These are phyloP conservation scores for Berberis thunbergii DNA, from an alignment of 164 flowering plant species.

Conservation along the genomic window DNA sequence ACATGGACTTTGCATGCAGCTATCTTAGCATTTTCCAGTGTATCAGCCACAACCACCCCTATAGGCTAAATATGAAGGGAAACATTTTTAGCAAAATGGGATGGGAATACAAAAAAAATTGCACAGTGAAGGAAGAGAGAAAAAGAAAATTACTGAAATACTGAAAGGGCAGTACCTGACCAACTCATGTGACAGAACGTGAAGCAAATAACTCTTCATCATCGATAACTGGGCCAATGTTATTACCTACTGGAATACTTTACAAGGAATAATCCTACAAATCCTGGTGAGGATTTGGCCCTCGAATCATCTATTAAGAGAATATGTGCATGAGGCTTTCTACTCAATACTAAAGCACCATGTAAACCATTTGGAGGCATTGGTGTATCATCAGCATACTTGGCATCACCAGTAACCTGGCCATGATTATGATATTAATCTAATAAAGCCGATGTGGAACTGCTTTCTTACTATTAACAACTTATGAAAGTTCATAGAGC, in stretches of 20 bases:
- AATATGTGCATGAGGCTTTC: slow-evolving; percentile 7
- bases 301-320: slow-evolving; percentile 55
- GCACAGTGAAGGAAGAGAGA: background rate
- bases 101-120: background rate
- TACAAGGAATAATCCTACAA: slow-evolving; percentile 69
- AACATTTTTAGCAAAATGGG: background rate
- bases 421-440: background rate
- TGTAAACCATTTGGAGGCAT: slow-evolving; percentile 10
- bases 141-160: background rate
- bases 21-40: slow-evolving; percentile 80
- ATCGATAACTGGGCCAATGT: slow-evolving; percentile 52
- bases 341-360: slow-evolving; percentile 9
- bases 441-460: background rate
- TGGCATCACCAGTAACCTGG: slow-evolving; percentile 10
- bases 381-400: slow-evolving; percentile 7
- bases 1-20: slow-evolving; percentile 70
- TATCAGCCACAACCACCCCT: slow-evolving; percentile 91
- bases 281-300: slow-evolving; percentile 68
- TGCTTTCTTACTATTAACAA: too few species aligned
- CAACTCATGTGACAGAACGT: slow-evolving; percentile 79
- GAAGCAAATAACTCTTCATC: slow-evolving; percentile 93
- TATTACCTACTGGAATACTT: slow-evolving; percentile 68
- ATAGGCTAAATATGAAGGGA: slow-evolving; percentile 46
- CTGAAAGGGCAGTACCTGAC: slow-evolving; percentile 53
- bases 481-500: too few species aligned